phyloP scores from a whole-genome alignment of 805 yeast species.

The Alloascoidea hylecoeti region DNA sequence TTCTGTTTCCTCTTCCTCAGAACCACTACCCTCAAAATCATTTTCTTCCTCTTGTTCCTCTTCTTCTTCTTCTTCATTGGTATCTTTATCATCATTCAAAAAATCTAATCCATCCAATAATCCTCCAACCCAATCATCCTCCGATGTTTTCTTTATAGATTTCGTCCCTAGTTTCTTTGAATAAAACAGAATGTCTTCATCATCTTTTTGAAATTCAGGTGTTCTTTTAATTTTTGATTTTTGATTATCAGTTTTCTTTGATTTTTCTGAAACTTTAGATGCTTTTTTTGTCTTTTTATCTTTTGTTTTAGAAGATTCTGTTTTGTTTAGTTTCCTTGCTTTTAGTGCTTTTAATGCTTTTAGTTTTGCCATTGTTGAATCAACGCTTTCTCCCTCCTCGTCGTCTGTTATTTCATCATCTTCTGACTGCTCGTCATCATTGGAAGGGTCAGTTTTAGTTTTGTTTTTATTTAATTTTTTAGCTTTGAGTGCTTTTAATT shows the following conservation, averaged over 20 bases:
- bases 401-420: slow-evolving; percentile 6
- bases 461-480: slow-evolving; percentile 11
- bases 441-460: slow-evolving; percentile 8
- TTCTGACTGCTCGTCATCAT: slow-evolving; percentile 13
- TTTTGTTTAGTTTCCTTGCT: slow-evolving; percentile 10
- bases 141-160: slow-evolving; percentile 35
- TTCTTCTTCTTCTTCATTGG: slow-evolving; percentile 8
- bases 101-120: slow-evolving; percentile 62
- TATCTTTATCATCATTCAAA: slow-evolving; percentile 12
- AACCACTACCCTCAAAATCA: slow-evolving; percentile 18
- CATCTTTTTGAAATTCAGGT: slow-evolving; percentile 44
- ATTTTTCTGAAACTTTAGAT: slow-evolving; percentile 13
- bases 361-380: slow-evolving; percentile 21
- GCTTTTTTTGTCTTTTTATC: slow-evolving; percentile 1
- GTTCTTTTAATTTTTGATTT: slow-evolving; percentile 27
- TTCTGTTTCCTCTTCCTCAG: slow-evolving; percentile 8
- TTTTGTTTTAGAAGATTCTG: slow-evolving; percentile 8
- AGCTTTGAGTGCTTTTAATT: slow-evolving; percentile 25
- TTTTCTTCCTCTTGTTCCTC: slow-evolving; percentile 14
- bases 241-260: slow-evolving; percentile 12
- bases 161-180: slow-evolving; percentile 70
- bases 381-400: slow-evolving; percentile 16
- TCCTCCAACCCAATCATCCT: slow-evolving; percentile 74
- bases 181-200: slow-evolving; percentile 68
- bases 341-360: slow-evolving; percentile 15